Base-by-base conservation (phyloP, 2,329 filamentous ascomycete genomes). In the Cladosporium oxysporum region DNA sequence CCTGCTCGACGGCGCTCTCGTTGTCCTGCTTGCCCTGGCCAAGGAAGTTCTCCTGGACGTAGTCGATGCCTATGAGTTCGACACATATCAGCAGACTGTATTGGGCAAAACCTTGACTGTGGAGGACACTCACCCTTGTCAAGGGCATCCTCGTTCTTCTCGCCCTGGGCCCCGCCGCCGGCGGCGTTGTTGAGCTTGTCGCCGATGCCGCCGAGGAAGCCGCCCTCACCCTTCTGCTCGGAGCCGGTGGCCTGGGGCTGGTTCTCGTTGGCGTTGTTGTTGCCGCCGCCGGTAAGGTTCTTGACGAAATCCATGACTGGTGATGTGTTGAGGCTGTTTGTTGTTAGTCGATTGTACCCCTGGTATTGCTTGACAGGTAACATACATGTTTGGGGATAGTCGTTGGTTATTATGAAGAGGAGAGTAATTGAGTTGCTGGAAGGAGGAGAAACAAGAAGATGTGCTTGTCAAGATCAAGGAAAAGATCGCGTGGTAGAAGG, bases 121-220 rank as follows among this genome's bases (percentile, higher is more conserved):
- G 28, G 16, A 23, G n/a, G 53, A 0, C 18, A 23, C 63, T 58
- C 76, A 92, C 91, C 89, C 82, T 95, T 95, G 81, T 95, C 91
- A 62, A 95, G 85, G n/a, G 78, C 80, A 74, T 94, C 91, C 78
- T 95, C 91, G 72, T 93, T 90, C 85, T 92, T 89, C 85, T 94
- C 91, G 75, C 89, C 88, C 78, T 91, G 82, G 37, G 79, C 79
- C 44, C 91, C 91, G 62, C 91, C 91, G 41, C 91, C 91, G 23
- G 89, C 90, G 70, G 88, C 83, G 66, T 79, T 76, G 81, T 94
- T 91, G 67, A 93, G 62, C 81, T 91, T 92, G 80, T 89, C 85
- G 76, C 87, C 84, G 69, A 93, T 76, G 67, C 88, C 87, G 67
- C 85, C 82, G 58, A 86, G 76, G 76, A 85, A 83, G 65, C 83